Evolutionary conservation across 129 eudicot genomes (phyloP), one percentile per base, ranked within the genome.

Genomic region (Tagetes erecta): DNA sequence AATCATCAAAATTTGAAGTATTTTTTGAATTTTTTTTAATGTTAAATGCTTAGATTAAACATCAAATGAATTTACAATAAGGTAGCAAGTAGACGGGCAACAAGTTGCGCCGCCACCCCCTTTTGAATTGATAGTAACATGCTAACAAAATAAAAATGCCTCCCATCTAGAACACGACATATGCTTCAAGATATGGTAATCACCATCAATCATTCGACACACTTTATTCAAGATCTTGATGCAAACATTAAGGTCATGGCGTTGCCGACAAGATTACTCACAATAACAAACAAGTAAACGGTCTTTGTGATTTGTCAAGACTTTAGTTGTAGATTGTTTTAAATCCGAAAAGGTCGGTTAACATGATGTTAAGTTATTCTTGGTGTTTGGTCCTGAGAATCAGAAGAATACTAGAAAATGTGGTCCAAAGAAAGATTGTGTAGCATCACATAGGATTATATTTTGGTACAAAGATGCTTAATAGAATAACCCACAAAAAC

Each of bases 371-470:
- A 57, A 40, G 12, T 72, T 72, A 72, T 57, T 72, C 34, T 42
- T 31, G 52, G 30, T 42, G 76, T 72, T 56, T 56, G 67, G 42
- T 57, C 30, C 30, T 57, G 68, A n/a, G 76, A 42, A 72, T 42
- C 37, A 41, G 34, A 39, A 58, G 11, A 42, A 72, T 55, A 58
- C 56, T 3, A 20, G 36, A 14, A 27, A 12, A 13, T 58, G 34
- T 44, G 76, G 68, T 72, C 68, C 56, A 72, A 41, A 72, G 44
- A 13, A 72, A 41, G 44, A 14, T 72, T 72, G 57, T 57, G 37
- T 72, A 72, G 56, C 68, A 72, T 72, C 77, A 57, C 34, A 33
- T 44, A 72, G 77, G 53, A 72, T 72, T 6, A 13, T 40, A 27
- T 42, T 72, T 13, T 13, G 68, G 31, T 30, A 27, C 6, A 57